Percentiles rank a stretch among this genome's conserved stretches.
phyloP scores from a whole-genome alignment of 352 stramenopile species.

The Achlya hypogyna region DNA sequence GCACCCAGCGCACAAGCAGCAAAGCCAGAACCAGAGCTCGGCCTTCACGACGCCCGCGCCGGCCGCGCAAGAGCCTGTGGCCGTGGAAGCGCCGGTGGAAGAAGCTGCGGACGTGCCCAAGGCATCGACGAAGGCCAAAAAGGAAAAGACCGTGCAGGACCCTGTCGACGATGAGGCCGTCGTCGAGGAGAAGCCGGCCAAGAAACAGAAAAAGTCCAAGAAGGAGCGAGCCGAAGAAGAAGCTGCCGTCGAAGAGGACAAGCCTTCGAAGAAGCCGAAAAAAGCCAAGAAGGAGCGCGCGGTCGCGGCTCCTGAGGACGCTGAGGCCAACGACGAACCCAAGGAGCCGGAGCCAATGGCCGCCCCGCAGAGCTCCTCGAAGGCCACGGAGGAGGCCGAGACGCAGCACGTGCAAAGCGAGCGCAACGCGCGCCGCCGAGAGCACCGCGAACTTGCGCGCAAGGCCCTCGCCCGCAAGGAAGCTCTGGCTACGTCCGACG shows the following conservation, averaged over 20 bases:
- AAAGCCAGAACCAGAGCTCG: background rate
- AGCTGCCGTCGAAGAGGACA: background rate
- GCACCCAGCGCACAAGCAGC: slow-evolving; percentile 22
- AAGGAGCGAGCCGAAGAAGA: slow-evolving; percentile 22
- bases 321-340: background rate
- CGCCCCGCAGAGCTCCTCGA: too few species aligned
- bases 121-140: background rate
- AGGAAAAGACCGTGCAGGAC: slow-evolving; percentile 14
- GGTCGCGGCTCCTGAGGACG: background rate
- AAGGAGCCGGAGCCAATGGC: background rate
- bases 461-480: slow-evolving; percentile 61
- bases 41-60: background rate
- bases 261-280: background rate
- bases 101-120: slow-evolving; percentile 22
- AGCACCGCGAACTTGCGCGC: slow-evolving; percentile 68
- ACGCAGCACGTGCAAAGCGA: slow-evolving; percentile 52
- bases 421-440: slow-evolving; percentile 60
- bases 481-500: slow-evolving; percentile 30
- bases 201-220: slow-evolving; percentile 27
- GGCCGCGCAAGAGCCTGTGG: background rate
- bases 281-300: background rate
- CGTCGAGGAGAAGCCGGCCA: background rate
- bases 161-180: slow-evolving; percentile 3
- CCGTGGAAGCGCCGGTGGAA: slow-evolving; percentile 10
- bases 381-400: slow-evolving; percentile 5